Percentiles rank a stretch among this genome's conserved stretches.
Evolutionary conservation across 2,329 filamentous ascomycete species (phyloP).

Genomic region (Tolypocladium guangdongense): DNA sequence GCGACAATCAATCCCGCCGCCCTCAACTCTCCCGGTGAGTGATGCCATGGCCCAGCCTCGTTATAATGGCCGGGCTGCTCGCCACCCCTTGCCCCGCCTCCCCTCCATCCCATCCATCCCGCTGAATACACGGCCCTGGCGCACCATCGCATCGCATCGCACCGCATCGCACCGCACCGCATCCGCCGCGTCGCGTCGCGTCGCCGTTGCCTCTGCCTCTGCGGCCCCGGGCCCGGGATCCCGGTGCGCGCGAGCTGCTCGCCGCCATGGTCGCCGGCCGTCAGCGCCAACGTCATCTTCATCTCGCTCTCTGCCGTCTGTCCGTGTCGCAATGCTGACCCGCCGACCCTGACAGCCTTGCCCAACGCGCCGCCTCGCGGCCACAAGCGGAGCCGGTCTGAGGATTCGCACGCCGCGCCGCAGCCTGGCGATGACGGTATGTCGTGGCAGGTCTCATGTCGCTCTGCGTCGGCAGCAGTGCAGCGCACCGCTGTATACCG

Average conservation of each 20-base stretch:
- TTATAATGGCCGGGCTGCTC: background rate
- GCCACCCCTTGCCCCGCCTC: slow-evolving; percentile 6
- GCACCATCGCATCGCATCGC: slow-evolving; percentile 2
- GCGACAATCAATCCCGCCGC: slow-evolving; percentile 87
- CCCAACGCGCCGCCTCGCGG: slow-evolving; percentile 50
- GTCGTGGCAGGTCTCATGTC: slow-evolving; percentile 30
- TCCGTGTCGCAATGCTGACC: slow-evolving; percentile 14
- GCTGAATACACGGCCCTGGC: background rate
- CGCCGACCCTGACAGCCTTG: slow-evolving; percentile 27
- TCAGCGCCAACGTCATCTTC: background rate
- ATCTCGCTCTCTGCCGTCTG: background rate
- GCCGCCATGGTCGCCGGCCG: slow-evolving; percentile 3
- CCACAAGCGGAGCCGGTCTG: slow-evolving; percentile 70
- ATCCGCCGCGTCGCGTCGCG: no score
- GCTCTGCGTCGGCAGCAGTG: slow-evolving; percentile 6
- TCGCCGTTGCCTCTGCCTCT: no score
- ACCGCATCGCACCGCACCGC: background rate
- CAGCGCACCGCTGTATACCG: background rate
- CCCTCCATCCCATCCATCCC: background rate
- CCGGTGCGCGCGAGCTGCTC: background rate
- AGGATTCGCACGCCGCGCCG: slow-evolving; percentile 46
- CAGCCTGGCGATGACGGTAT: slow-evolving; percentile 61
- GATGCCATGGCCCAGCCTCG: slow-evolving; percentile 3
- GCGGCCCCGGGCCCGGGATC: background rate
- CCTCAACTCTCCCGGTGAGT: slow-evolving; percentile 68